These are phyloP conservation scores for Leccinum angustisporum DNA, from an alignment of 1,284 basidiomycete species.

Conservation along the genomic window DNA sequence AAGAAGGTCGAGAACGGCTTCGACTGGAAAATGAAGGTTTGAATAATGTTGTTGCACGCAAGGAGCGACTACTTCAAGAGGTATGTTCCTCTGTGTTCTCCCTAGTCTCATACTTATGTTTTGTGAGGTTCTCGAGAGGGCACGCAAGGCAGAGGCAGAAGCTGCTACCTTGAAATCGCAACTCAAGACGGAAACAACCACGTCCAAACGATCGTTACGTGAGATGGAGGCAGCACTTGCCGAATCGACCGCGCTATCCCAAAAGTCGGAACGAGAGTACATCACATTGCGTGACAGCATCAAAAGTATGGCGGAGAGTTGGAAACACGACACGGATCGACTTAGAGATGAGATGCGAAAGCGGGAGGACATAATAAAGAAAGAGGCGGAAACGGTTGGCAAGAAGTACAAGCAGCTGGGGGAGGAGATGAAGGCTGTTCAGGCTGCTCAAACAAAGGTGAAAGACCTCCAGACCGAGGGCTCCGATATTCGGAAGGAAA, in stretches of 20 bases:
- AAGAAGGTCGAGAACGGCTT: conserved; percentile 77
- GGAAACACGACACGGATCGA: conserved; percentile 65
- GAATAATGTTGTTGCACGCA: conserved; percentile 82
- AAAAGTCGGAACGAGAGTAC: conserved; percentile 78
- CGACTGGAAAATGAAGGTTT: conserved; percentile 82
- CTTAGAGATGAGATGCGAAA: conserved; percentile 69
- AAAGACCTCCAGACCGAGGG: conserved; percentile 43
- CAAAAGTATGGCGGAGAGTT: conserved; percentile 65
- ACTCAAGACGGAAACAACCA: conserved; percentile 69
- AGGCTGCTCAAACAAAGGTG: conserved; percentile 39
- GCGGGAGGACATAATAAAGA: conserved; percentile 63
- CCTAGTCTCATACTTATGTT: neutral
- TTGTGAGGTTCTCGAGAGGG: conserved; percentile 70
- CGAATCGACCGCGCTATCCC: conserved; percentile 73
- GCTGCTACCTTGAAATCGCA: conserved; percentile 61
- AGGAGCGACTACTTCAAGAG: conserved; percentile 83
- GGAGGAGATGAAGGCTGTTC: conserved; percentile 56
- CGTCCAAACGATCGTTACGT: conserved; percentile 69
- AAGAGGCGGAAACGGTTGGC: conserved; percentile 61
- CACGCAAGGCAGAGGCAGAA: conserved; percentile 79
- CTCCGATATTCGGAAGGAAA: conserved; percentile 44
- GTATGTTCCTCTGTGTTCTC: conserved; percentile 38
- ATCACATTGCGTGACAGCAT: conserved; percentile 71
- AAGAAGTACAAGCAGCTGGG: conserved; percentile 63
- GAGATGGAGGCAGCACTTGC: conserved; percentile 73